Percentiles rank a stretch among this genome's conserved stretches.
phyloP scores from a whole-genome alignment of 2,329 filamentous ascomycete genomes.

The Pseudopyrenochaeta lycopersici region DNA sequence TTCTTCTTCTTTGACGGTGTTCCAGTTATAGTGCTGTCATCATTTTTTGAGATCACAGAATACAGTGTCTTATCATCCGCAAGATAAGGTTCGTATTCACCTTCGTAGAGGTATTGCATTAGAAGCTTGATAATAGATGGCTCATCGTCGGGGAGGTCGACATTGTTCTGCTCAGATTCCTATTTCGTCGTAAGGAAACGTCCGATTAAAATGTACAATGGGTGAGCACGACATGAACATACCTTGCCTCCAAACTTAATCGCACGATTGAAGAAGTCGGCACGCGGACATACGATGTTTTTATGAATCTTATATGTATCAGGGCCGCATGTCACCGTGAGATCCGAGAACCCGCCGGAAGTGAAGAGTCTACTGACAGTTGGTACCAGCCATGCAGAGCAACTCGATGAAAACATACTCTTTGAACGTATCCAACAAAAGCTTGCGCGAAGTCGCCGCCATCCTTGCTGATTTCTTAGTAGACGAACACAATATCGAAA shows the following conservation, averaged over 20 bases:
- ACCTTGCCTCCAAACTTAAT: background rate
- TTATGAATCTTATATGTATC: constrained; percentile 30
- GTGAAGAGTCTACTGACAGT: background rate
- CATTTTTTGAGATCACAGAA: too few relatives aligned
- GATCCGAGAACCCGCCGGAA: constrained; percentile 21
- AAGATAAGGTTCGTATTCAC: constrained; percentile 11
- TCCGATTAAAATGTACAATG: background rate
- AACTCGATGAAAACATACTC: background rate
- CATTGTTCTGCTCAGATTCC: background rate
- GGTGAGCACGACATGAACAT: background rate
- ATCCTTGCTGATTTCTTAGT: too few relatives aligned
- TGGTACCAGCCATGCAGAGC: background rate
- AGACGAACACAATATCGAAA: too few relatives aligned
- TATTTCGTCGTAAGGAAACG: background rate
- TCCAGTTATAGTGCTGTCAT: too few relatives aligned
- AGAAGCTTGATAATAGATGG: constrained; percentile 15
- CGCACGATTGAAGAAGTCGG: constrained; percentile 17
- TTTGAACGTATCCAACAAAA: background rate
- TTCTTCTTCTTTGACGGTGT: too few relatives aligned
- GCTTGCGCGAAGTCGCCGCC: background rate
- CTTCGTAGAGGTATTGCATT: constrained; percentile 21
- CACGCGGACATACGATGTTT: constrained; percentile 17
- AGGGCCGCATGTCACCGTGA: constrained; percentile 18
- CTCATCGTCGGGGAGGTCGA: constrained; percentile 17
- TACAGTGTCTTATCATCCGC: background rate